Conservation (phyloP, 768 basidiomycete genomes). For the Galerina sulciceps region DNA sequence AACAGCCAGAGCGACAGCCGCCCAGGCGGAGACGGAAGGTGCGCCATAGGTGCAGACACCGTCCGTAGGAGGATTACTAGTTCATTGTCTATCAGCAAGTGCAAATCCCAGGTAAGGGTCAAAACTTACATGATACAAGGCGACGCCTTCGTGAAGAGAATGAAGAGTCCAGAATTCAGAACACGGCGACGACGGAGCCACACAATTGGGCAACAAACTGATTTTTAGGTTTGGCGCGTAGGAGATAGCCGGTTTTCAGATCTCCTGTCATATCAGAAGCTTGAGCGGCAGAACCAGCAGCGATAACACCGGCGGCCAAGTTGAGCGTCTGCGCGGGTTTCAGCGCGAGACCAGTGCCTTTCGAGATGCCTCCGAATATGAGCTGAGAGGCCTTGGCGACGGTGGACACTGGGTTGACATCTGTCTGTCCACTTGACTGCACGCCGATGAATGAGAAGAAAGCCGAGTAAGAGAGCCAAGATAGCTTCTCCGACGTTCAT, state of each 20-base stretch:
- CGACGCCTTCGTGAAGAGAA: slow-evolving; percentile 64
- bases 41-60: slow-evolving; percentile 55
- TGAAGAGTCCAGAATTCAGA: slow-evolving; percentile 61
- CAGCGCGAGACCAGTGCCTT: slow-evolving; percentile 41
- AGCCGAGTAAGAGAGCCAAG: slow-evolving; percentile 60
- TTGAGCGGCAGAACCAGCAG: slow-evolving; percentile 60
- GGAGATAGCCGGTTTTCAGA: slow-evolving; percentile 71
- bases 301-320: slow-evolving; percentile 55
- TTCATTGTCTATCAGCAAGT: background rate
- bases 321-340: slow-evolving; percentile 49
- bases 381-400: slow-evolving; percentile 69
- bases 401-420: slow-evolving; percentile 64
- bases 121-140: slow-evolving; percentile 59
- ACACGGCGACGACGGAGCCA: slow-evolving; percentile 62
- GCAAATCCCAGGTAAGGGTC: background rate
- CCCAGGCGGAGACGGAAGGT: slow-evolving; percentile 61
- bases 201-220: slow-evolving; percentile 65
- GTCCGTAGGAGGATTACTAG: slow-evolving; percentile 31
- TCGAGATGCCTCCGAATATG: slow-evolving; percentile 64
- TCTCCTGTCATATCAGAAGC: slow-evolving; percentile 70
- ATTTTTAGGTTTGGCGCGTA: slow-evolving; percentile 64
- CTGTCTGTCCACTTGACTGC: slow-evolving; percentile 61
- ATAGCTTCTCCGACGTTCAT: slow-evolving; percentile 64
- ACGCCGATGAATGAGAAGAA: slow-evolving; percentile 75
- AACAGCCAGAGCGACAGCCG: slow-evolving; percentile 58